Evolutionary conservation across 1,139 yeast genomes (phyloP), one percentile per base, ranked within the genome.

Genomic region (Suhomyces choctaworum): DNA sequence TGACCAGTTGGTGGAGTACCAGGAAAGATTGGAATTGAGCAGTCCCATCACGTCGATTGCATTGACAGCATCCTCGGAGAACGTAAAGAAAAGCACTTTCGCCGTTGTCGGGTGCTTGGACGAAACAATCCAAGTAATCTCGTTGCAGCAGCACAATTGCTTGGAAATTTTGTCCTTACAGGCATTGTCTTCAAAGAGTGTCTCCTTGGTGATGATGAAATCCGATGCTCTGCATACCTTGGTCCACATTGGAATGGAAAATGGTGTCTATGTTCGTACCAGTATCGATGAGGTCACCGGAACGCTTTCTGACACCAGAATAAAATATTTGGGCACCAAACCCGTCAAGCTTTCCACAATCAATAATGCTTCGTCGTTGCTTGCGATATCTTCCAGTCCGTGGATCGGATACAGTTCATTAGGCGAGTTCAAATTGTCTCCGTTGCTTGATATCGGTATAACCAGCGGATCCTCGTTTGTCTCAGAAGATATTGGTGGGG

Each of bases 191-290:
- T 76, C 92, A 0, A 66, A 73, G 4, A 75, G 83, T 1, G 55
- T 69, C 4, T 72, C 80, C 1, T 59, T 82, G 28, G 58, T 73
- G 12, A 58, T 83, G 46, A 37, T 54, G 12, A 43, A 52, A 2
- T 34, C 46, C 7, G 42, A 42, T 20, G 36, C 37, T 12, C 44
- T 34, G 4, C 17, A 41, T 27, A 31, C 46, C 37, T 42, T 43
- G 13, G 71, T 86, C 6, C 95, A 89, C 57, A 75, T 88, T 33
- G 97, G 97, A 1, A 70, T 90, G 69, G 74, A 67, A 16, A 87
- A 80, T 55, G 98, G 98, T 22, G 77, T 89, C 1, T 87, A 84
- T 59, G 80, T 82, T 3, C 66, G 82, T 20, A 76, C 88, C 1
- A 64, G 64, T 6, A 50, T 88, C 21, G 87, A 84, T 48, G 56